These are phyloP conservation scores for Dactylonectria estremocensis DNA, from an alignment of 2,329 filamentous ascomycete species.

Conservation along the genomic window DNA sequence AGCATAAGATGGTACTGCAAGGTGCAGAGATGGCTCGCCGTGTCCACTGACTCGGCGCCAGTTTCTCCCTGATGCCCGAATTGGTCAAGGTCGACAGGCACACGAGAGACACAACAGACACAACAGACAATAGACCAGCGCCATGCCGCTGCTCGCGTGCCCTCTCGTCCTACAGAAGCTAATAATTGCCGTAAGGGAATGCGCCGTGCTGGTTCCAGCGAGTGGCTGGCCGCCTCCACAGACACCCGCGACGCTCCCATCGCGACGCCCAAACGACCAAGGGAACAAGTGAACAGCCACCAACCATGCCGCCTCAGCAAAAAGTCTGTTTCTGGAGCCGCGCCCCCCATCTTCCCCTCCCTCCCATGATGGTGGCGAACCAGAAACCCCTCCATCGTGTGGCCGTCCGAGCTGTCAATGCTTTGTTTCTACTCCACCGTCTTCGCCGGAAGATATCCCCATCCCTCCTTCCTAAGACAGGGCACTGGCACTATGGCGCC, in stretches of 20 bases:
- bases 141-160: slow-evolving; percentile 26
- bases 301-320: slow-evolving; percentile 11
- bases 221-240: slow-evolving; percentile 16
- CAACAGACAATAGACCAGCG: slow-evolving; percentile 8
- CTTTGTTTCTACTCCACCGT: slow-evolving; percentile 21
- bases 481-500: slow-evolving; percentile 16
- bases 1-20: slow-evolving; percentile 9
- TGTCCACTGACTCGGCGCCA: slow-evolving; percentile 4
- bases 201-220: slow-evolving; percentile 16
- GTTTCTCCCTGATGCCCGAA: slow-evolving; percentile 19
- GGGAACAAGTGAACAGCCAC: background rate
- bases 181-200: slow-evolving; percentile 15
- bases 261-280: slow-evolving; percentile 6
- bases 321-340: slow-evolving; percentile 20
- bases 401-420: slow-evolving; percentile 6
- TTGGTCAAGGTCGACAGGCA: slow-evolving; percentile 4
- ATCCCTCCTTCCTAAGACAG: slow-evolving; percentile 26
- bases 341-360: background rate
- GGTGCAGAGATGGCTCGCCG: background rate
- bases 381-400: background rate
- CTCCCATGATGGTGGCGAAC: background rate
- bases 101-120: slow-evolving; percentile 22
- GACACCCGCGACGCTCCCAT: slow-evolving; percentile 6
- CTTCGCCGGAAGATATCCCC: slow-evolving; percentile 20
- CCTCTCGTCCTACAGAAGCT: background rate